Conservation (phyloP, 441 rosid genomes). For the Arabidopsis hybrid region DNA sequence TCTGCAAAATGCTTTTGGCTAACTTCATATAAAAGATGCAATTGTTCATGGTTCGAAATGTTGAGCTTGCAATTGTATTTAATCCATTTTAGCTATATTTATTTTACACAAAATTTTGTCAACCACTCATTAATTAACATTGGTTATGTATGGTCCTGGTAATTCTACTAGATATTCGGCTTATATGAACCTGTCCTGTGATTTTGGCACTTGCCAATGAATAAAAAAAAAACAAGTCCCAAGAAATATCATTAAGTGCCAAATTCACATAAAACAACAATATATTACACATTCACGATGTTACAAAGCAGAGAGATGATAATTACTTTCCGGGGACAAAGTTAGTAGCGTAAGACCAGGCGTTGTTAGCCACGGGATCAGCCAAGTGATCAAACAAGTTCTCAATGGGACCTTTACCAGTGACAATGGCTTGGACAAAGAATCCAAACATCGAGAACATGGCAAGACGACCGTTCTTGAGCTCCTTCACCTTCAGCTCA, state of each 20-base stretch:
- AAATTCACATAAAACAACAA: slow-evolving; percentile 21
- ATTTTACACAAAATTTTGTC: background rate
- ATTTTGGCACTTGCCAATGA: background rate
- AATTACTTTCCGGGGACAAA: slow-evolving; percentile 83
- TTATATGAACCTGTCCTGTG: background rate
- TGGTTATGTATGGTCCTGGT: background rate
- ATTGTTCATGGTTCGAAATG: no score
- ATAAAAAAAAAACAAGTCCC: background rate
- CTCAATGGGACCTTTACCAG: slow-evolving; percentile 92
- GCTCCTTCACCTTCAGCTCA: slow-evolving; percentile 87
- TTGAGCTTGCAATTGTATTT: no score
- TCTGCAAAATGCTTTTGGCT: no score
- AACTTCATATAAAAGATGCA: no score
- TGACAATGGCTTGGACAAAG: slow-evolving; percentile 92
- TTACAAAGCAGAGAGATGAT: slow-evolving; percentile 24
- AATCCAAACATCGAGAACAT: slow-evolving; percentile 96
- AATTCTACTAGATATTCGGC: background rate
- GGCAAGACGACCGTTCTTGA: slow-evolving; percentile 88
- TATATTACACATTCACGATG: slow-evolving; percentile 3
- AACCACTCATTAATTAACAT: slow-evolving; percentile 2
- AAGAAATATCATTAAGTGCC: background rate
- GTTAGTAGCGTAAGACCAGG: slow-evolving; percentile 94
- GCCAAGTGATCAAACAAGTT: slow-evolving; percentile 83
- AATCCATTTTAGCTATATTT: no score
- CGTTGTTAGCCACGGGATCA: slow-evolving; percentile 84